Evolutionary conservation across 495 filamentous ascomycete species (phyloP).

Genomic region (Tuber indicum): DNA sequence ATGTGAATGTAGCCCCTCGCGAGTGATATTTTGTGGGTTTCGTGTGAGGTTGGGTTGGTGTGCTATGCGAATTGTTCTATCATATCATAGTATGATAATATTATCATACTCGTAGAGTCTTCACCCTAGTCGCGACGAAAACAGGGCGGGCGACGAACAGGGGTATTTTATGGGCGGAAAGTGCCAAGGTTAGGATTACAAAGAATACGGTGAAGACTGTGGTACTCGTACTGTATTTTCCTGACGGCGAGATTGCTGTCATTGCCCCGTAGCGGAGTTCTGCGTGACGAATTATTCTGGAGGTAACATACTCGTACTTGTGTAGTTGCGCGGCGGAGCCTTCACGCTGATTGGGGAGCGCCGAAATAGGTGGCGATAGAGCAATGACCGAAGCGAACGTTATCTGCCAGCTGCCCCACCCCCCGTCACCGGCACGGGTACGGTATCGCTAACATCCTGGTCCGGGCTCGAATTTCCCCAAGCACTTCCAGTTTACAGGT

Average conservation of each 20-base stretch:
- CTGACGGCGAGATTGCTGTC: too few relatives aligned
- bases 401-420: neutral
- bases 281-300: neutral
- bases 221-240: neutral
- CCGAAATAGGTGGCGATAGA: neutral
- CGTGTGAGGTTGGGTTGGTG: neutral
- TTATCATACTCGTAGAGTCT: too few relatives aligned
- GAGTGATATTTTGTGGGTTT: neutral
- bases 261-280: neutral
- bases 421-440: neutral
- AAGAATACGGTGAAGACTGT: too few relatives aligned
- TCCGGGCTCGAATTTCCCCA: neutral
- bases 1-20: neutral
- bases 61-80: neutral
- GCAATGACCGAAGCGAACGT: neutral
- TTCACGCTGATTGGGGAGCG: neutral
- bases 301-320: too few relatives aligned
- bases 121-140: too few relatives aligned
- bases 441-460: neutral
- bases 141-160: too few relatives aligned
- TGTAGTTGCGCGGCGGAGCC: neutral
- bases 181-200: too few relatives aligned
- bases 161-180: too few relatives aligned
- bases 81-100: too few relatives aligned
- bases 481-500: neutral